Evolutionary conservation across 2,329 filamentous ascomycete species (phyloP).

Genomic region (Colletotrichum falcatum): DNA sequence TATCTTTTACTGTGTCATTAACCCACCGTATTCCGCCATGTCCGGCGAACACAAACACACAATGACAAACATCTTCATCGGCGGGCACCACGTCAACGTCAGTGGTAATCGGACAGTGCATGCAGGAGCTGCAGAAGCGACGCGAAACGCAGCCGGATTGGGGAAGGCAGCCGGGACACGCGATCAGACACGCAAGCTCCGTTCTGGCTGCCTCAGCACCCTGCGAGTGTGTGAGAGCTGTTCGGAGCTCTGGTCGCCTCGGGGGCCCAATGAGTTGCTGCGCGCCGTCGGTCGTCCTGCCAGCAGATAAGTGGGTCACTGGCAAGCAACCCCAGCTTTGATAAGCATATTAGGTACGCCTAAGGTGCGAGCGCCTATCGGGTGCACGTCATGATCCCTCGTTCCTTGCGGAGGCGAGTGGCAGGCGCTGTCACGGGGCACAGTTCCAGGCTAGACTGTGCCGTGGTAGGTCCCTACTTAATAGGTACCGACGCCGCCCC

Average conservation of each 20-base stretch:
- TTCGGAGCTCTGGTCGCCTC: slow-evolving; percentile 33
- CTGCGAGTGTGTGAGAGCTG: slow-evolving; percentile 30
- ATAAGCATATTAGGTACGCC: slow-evolving; percentile 18
- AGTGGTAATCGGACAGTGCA: not conserved
- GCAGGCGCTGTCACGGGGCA: slow-evolving; percentile 34
- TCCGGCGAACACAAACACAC: not conserved
- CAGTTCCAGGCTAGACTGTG: slow-evolving; percentile 7
- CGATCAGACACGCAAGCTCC: slow-evolving; percentile 41
- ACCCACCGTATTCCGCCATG: slow-evolving; percentile 10
- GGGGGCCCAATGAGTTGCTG: slow-evolving; percentile 22
- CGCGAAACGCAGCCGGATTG: slow-evolving; percentile 15
- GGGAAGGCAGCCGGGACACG: slow-evolving; percentile 37
- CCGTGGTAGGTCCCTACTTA: slow-evolving; percentile 29
- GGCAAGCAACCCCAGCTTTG: slow-evolving; percentile 8
- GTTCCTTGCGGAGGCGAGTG: slow-evolving; percentile 37
- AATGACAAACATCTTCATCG: not conserved
- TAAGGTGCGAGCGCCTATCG: slow-evolving; percentile 19
- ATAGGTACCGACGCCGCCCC: slow-evolving; percentile 37
- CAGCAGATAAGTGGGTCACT: slow-evolving; percentile 9
- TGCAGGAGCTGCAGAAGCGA: not conserved
- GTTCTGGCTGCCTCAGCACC: slow-evolving; percentile 32
- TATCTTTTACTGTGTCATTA: not conserved
- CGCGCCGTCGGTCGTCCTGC: slow-evolving; percentile 17
- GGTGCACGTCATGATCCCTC: slow-evolving; percentile 24
- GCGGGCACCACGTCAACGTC: not conserved